Evolutionary conservation across 495 filamentous ascomycete species (phyloP).

Genomic region (Lindgomyces ingoldianus): DNA sequence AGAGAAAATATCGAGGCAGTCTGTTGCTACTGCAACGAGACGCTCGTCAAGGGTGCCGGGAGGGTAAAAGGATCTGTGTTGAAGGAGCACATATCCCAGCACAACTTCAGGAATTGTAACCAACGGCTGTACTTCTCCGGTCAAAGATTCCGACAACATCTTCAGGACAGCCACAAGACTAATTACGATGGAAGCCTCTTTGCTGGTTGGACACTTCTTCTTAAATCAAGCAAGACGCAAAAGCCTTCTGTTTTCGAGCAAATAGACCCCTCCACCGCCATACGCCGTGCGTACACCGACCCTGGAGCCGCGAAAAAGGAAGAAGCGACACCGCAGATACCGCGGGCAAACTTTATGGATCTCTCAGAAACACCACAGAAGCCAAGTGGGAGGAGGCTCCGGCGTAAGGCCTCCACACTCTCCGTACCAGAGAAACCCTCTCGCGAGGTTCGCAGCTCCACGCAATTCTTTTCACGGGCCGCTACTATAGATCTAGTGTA

Average conservation of each 20-base stretch:
- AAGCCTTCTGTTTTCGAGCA: slow-evolving; percentile 19
- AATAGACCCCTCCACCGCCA: slow-evolving; percentile 2
- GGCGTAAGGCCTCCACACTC: slow-evolving; percentile 15
- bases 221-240: slow-evolving; percentile 31
- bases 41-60: slow-evolving; percentile 17
- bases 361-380: slow-evolving; percentile 17
- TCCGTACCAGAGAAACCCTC: slow-evolving; percentile 18
- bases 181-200: slow-evolving; percentile 26
- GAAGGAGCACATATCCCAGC: slow-evolving; percentile 28
- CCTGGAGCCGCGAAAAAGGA: slow-evolving; percentile 5
- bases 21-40: slow-evolving; percentile 33
- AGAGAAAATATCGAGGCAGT: slow-evolving; percentile 18
- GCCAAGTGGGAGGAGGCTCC: slow-evolving; percentile 16
- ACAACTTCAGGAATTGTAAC: slow-evolving; percentile 31
- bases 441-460: slow-evolving; percentile 14
- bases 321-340: not conserved
- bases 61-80: slow-evolving; percentile 27
- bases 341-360: slow-evolving; percentile 30
- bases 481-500: slow-evolving; percentile 22
- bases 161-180: slow-evolving; percentile 29
- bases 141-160: slow-evolving; percentile 30
- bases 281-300: slow-evolving; percentile 28
- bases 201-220: slow-evolving; percentile 29
- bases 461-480: slow-evolving; percentile 15
- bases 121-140: slow-evolving; percentile 32